A percentile compares a stretch with the other conserved stretches of the same genome.
Evolutionary conservation across 2,329 filamentous ascomycete species (phyloP).

Genomic region (Annulohypoxylon truncatum): DNA sequence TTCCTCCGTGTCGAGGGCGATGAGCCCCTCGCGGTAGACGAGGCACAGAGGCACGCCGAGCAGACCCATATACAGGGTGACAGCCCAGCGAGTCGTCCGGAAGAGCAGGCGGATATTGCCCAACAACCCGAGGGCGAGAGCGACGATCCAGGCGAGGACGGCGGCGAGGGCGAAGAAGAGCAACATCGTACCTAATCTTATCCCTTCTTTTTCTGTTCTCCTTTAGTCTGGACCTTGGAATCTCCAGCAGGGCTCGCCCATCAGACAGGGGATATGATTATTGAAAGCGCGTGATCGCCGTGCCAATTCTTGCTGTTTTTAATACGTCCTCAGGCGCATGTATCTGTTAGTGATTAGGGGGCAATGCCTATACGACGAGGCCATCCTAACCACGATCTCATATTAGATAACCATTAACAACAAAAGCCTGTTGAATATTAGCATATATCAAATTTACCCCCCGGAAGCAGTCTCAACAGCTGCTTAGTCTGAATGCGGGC

Average conservation of each 20-base stretch:
- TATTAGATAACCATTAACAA: neutral
- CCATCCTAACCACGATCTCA: neutral
- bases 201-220: neutral
- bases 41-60: constrained; percentile 39
- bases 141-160: constrained; percentile 38
- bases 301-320: neutral
- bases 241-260: too few species aligned
- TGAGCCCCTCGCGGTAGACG: constrained; percentile 41
- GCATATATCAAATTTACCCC: neutral
- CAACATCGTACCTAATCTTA: constrained; percentile 18
- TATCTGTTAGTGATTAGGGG: neutral
- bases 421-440: neutral
- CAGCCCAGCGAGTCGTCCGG: constrained; percentile 40
- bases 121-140: constrained; percentile 41
- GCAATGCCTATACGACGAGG: too few species aligned
- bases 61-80: constrained; percentile 39
- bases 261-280: neutral
- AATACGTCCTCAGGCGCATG: neutral
- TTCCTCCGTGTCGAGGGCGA: constrained; percentile 24
- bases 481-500: constrained; percentile 8
- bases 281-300: neutral
- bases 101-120: constrained; percentile 39
- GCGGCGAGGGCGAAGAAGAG: constrained; percentile 36
- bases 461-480: constrained; percentile 13
- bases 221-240: neutral